phyloP scores from a whole-genome alignment of 2,329 filamentous ascomycete genomes.

The Fusarium gaditjirri region DNA sequence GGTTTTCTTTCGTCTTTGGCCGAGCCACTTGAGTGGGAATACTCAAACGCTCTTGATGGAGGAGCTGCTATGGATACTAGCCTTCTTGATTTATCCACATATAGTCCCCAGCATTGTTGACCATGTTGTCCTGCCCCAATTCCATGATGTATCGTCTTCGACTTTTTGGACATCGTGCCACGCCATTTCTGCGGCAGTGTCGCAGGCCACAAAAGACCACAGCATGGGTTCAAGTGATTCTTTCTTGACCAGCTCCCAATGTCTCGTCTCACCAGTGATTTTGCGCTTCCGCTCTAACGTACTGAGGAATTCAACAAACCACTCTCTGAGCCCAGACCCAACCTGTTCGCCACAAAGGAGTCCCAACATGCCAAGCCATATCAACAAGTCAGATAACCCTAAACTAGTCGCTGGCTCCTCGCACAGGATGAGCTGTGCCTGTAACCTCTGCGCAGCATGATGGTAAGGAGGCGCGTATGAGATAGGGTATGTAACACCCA shows the following conservation, averaged over 20 bases:
- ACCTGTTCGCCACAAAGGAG: slow-evolving; percentile 1
- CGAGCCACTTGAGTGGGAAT: not conserved
- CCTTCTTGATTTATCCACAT: not conserved
- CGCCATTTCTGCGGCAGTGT: not conserved
- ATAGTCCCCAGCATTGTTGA: not conserved
- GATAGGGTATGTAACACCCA: not conserved
- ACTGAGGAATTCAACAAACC: not conserved
- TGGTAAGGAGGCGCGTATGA: slow-evolving; percentile 1
- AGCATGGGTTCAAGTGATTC: not conserved
- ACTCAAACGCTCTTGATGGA: no score
- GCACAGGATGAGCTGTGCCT: not conserved
- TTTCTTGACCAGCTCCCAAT: fast-evolving
- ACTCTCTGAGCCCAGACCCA: not conserved
- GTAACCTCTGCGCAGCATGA: not conserved
- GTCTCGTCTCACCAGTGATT: fast-evolving
- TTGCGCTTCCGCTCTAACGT: not conserved
- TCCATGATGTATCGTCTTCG: not conserved
- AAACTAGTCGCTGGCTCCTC: not conserved
- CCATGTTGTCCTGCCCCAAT: not conserved
- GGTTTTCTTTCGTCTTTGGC: not conserved
- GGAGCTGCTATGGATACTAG: not conserved
- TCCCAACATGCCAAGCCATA: not conserved
- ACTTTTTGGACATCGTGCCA: not conserved
- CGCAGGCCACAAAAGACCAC: not conserved
- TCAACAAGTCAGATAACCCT: not conserved